Conservation (phyloP, 106 monocot species). For the Chionographis japonica region DNA sequence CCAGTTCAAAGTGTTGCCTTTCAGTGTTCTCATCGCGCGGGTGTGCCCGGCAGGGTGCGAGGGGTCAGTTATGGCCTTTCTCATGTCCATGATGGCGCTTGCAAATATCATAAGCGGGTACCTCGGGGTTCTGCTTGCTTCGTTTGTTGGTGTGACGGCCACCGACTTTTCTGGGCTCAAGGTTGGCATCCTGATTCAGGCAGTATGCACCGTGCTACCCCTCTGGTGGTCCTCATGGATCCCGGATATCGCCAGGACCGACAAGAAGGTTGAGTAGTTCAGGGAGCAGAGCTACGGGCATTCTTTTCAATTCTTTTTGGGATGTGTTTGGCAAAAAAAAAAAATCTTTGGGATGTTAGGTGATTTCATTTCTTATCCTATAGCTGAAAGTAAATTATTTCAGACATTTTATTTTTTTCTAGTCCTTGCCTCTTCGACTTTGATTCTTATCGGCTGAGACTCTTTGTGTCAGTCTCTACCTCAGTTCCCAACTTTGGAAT, state of each 20-base stretch:
- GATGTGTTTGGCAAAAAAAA: background rate
- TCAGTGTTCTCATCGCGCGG: constrained; percentile 53
- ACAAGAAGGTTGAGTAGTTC: constrained; percentile 37
- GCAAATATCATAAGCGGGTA: constrained; percentile 64
- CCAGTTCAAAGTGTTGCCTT: constrained; percentile 62
- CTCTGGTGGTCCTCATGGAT: constrained; percentile 53
- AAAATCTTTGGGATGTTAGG: too few species aligned
- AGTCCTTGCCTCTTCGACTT: too few species aligned
- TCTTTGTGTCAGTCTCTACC: too few species aligned
- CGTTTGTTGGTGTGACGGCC: constrained; percentile 28
- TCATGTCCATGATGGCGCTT: constrained; percentile 61
- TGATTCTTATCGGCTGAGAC: too few species aligned
- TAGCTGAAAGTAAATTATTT: background rate
- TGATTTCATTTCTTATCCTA: background rate
- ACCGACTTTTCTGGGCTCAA: constrained; percentile 45
- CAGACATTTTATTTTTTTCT: too few species aligned
- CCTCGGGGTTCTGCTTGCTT: constrained; percentile 61
- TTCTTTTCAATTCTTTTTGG: background rate
- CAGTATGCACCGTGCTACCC: constrained; percentile 47
- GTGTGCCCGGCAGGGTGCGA: constrained; percentile 76
- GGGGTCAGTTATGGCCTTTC: constrained; percentile 77
- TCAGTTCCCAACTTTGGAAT: too few species aligned
- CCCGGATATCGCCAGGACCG: constrained; percentile 12
- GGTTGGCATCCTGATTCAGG: constrained; percentile 40
- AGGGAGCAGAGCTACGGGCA: background rate